Evolutionary conservation across 2,329 filamentous ascomycete species (phyloP).

Genomic region (Talaromyces sp.): DNA sequence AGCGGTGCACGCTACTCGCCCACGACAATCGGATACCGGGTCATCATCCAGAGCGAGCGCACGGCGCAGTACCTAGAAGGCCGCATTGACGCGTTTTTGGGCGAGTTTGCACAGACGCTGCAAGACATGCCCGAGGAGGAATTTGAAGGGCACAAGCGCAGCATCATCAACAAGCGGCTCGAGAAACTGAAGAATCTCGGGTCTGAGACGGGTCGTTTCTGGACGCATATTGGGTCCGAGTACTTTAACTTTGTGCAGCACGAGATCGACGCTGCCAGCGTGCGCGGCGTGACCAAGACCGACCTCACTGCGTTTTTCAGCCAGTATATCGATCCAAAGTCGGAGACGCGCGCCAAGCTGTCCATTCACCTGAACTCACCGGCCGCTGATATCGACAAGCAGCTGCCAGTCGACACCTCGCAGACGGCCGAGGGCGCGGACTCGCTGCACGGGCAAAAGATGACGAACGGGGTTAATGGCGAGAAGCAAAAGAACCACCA

Average conservation of each 20-base stretch:
- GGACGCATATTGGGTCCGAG: conserved; percentile 79
- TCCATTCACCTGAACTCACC: conserved; percentile 80
- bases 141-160: conserved; percentile 88
- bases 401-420: conserved; percentile 4
- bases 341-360: conserved; percentile 71
- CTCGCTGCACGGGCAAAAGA: conserved; percentile 22
- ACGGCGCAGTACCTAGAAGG: conserved; percentile 77
- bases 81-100: conserved; percentile 81
- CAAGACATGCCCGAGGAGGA: conserved; percentile 73
- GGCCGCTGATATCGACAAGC: conserved; percentile 43
- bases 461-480: conserved; percentile 15
- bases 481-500: conserved; percentile 23
- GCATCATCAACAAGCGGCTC: conserved; percentile 76
- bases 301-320: conserved; percentile 78
- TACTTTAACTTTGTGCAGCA: conserved; percentile 86
- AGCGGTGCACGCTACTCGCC: conserved; percentile 67
- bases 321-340: conserved; percentile 69
- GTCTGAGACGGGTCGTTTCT: conserved; percentile 77
- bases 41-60: conserved; percentile 91
- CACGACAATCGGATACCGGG: conserved; percentile 79
- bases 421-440: conserved; percentile 32
- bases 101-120: conserved; percentile 61
- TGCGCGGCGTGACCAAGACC: conserved; percentile 70
- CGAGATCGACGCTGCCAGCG: conserved; percentile 69
- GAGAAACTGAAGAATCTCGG: conserved; percentile 91